These are phyloP conservation scores for Suhomyces sp. DNA, from an alignment of 805 yeast species.

Conservation along the genomic window DNA sequence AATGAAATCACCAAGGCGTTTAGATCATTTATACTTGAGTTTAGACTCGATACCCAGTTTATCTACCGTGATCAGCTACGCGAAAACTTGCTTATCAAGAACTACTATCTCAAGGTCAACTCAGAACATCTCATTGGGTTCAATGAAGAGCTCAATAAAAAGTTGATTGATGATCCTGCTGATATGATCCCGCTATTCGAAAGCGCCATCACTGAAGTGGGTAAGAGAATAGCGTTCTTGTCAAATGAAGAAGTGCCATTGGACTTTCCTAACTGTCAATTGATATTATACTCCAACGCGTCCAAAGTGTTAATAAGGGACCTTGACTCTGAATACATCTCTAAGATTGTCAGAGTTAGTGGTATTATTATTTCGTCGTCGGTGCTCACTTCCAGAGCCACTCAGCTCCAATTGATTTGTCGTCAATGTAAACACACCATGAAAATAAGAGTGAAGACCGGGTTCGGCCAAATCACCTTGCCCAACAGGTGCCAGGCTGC, in stretches of 20 bases:
- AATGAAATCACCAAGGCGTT: slow-evolving; percentile 75
- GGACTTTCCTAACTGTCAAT: slow-evolving; percentile 77
- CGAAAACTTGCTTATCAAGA: slow-evolving; percentile 76
- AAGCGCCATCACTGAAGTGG: slow-evolving; percentile 78
- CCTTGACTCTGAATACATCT: slow-evolving; percentile 80
- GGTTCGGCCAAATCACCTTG: slow-evolving; percentile 66
- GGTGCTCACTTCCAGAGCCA: slow-evolving; percentile 83
- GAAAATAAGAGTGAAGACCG: slow-evolving; percentile 57
- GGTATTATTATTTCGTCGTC: slow-evolving; percentile 94
- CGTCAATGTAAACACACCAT: slow-evolving; percentile 81
- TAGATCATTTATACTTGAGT: slow-evolving; percentile 78
- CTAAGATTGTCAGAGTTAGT: slow-evolving; percentile 84
- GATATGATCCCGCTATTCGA: slow-evolving; percentile 87
- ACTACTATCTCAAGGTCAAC: slow-evolving; percentile 69
- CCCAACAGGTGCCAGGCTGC: slow-evolving; percentile 63
- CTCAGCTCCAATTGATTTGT: slow-evolving; percentile 79
- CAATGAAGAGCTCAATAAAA: slow-evolving; percentile 85
- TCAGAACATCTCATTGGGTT: slow-evolving; percentile 82
- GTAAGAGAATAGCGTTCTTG: slow-evolving; percentile 62
- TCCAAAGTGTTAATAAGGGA: slow-evolving; percentile 72
- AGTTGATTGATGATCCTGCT: slow-evolving; percentile 78
- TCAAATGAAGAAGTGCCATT: slow-evolving; percentile 49
- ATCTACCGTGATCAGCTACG: slow-evolving; percentile 88
- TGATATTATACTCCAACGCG: slow-evolving; percentile 71
- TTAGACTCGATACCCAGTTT: slow-evolving; percentile 77